Evolutionary conservation across 495 filamentous ascomycete species (phyloP), one percentile per base, ranked within the genome.

Genomic region (Annulohypoxylon maeteangense): DNA sequence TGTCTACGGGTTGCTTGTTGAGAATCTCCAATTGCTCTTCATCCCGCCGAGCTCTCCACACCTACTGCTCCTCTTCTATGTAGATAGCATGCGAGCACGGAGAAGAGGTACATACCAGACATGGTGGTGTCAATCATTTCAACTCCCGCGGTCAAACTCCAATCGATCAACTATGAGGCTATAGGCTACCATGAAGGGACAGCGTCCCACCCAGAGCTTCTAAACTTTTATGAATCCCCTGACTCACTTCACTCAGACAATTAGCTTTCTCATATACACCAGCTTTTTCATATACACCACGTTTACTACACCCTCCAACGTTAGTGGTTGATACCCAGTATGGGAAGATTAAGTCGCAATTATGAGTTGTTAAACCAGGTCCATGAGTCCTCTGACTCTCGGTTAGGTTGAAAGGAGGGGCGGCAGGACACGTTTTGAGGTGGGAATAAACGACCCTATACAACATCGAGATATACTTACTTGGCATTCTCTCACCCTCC

Each of bases 231-330:
- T 25, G 18, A 51, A 31, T 45, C 25, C 50, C 25, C 23, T 45
- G 55, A 40, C 11, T 40, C 20, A 29, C 51, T 50, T 45, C 47
- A 29, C 64, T 62, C 44, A 68, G 23, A 34, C 65, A 14, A 75
- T 34, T 8, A 50, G 40, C 62, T 75, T 77, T 58, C 70, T 75
- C 75, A 75, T 78, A 68, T 77, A 75, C 14, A 70, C 40, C 7
- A 50, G 40, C 62, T 75, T 77, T 58, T 67, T 75, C 75, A 75
- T 78, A 68, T 77, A 75, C 14, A 70, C 71, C 31, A 73, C 34
- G 62, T 47, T 45, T 32, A 77, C 67, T 65, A 62, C 31, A 65
- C 6, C 12, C 51, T 32, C 18, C 29, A 23, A 7, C 23, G 40
- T 73, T 53, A 73, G 70, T 65, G 20, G 7, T 27, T 50, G 2